Conservation (phyloP, 2,329 filamentous ascomycete species). For the Sclerotinia glacialis region DNA sequence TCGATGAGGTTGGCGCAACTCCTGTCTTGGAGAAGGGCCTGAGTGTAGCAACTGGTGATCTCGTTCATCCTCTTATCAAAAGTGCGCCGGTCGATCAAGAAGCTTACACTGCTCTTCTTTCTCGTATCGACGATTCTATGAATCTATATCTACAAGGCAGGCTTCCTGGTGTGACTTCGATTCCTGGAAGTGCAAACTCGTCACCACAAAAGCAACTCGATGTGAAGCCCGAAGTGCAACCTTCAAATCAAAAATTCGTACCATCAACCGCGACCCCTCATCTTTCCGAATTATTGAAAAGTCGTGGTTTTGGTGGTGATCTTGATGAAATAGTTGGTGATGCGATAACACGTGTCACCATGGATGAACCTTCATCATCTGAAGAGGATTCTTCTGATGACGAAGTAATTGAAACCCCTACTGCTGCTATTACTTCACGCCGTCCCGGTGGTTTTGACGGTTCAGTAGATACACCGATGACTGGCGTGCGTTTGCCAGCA, state of each 20-base stretch:
- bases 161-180: conserved; percentile 48
- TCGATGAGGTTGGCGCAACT: conserved; percentile 54
- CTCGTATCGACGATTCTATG: conserved; percentile 54
- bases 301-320: conserved; percentile 59
- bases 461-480: conserved; percentile 36
- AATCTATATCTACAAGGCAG: conserved; percentile 52
- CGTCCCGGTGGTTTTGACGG: conserved; percentile 41
- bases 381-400: conserved; percentile 56
- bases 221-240: conserved; percentile 36
- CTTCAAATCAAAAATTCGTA: conserved; percentile 44
- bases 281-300: conserved; percentile 63
- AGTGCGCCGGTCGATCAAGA: conserved; percentile 54
- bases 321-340: conserved; percentile 60
- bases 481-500: conserved; percentile 57
- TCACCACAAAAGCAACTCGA: conserved; percentile 27
- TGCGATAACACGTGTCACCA: conserved; percentile 53
- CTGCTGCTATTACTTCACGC: conserved; percentile 35
- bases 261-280: conserved; percentile 61
- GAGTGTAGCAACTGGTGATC: conserved; percentile 41
- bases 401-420: conserved; percentile 46
- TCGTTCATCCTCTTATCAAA: conserved; percentile 62
- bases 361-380: conserved; percentile 50
- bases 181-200: conserved; percentile 42
- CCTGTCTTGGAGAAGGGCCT: conserved; percentile 45
- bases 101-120: conserved; percentile 50